Conservation (phyloP, 2,329 filamentous ascomycete genomes). For the Aspergillus phoenicis region DNA sequence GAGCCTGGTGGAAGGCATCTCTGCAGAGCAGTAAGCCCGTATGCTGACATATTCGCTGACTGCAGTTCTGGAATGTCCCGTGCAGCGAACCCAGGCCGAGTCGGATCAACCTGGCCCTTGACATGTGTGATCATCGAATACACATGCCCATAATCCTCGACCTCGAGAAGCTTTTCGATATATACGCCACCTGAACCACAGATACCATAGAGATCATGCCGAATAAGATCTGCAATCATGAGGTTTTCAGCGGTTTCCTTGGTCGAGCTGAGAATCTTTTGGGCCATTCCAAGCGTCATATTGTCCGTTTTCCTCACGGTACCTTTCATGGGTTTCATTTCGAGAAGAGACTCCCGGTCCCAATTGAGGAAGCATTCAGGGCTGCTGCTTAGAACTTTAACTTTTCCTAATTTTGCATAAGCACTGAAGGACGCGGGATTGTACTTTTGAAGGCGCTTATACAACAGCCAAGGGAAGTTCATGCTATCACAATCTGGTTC, state of each 20-base stretch:
- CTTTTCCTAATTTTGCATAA: constrained; percentile 69
- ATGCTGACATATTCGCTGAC: constrained; percentile 38
- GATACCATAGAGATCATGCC: constrained; percentile 87
- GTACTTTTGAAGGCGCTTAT: constrained; percentile 66
- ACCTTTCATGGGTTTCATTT: constrained; percentile 92
- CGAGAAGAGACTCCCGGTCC: constrained; percentile 50
- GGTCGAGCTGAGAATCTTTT: constrained; percentile 70
- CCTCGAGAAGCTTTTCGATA: constrained; percentile 77
- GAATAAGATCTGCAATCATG: constrained; percentile 97
- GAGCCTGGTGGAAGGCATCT: constrained; percentile 82
- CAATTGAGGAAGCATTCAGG: constrained; percentile 86
- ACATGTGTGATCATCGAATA: constrained; percentile 91
- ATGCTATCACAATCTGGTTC: constrained; percentile 24
- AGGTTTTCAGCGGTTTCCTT: constrained; percentile 96
- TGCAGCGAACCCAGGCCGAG: constrained; percentile 34
- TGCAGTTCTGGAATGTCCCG: constrained; percentile 33
- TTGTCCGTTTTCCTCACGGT: constrained; percentile 78
- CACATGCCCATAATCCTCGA: constrained; percentile 89
- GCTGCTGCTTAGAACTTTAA: constrained; percentile 77
- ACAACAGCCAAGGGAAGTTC: constrained; percentile 67
- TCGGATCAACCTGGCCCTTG: constrained; percentile 58
- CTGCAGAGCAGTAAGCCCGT: constrained; percentile 73
- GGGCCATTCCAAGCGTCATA: constrained; percentile 72
- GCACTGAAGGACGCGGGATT: constrained; percentile 87
- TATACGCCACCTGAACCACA: constrained; percentile 72